Percentiles rank a stretch among this genome's conserved stretches.
These are phyloP conservation scores for Penicillium pancosmium DNA, from an alignment of 495 filamentous ascomycete genomes.

Conservation along the genomic window DNA sequence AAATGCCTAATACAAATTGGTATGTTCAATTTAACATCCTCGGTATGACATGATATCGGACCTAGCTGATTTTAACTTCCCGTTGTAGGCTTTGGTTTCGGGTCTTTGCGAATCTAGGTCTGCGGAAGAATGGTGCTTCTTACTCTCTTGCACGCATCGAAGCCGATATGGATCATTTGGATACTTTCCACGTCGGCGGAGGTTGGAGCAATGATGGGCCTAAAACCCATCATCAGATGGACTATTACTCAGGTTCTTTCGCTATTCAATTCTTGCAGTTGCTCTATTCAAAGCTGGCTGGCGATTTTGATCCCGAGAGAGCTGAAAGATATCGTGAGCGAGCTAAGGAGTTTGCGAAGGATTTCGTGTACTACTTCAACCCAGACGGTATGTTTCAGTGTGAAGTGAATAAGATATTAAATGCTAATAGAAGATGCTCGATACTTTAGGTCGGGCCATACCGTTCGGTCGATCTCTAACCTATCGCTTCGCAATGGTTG, in stretches of 20 bases:
- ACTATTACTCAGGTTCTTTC: conserved; percentile 70
- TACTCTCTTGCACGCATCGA: conserved; percentile 68
- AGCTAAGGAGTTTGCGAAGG: conserved; percentile 64
- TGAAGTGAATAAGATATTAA: too few relatives aligned
- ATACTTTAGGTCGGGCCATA: conserved; percentile 50
- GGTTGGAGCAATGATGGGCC: conserved; percentile 84
- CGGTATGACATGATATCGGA: background rate
- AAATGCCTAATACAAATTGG: conserved; percentile 62
- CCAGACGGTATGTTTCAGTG: conserved; percentile 49
- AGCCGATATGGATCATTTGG: conserved; percentile 72
- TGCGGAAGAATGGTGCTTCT: conserved; percentile 68
- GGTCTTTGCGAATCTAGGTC: conserved; percentile 77
- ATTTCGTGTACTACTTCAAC: conserved; percentile 77
- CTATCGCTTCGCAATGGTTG: conserved; percentile 81
- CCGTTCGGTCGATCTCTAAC: conserved; percentile 77
- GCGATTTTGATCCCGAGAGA: conserved; percentile 64
- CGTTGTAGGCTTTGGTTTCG: conserved; percentile 67
- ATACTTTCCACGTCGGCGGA: conserved; percentile 76
- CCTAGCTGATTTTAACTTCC: background rate
- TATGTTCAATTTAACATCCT: background rate
- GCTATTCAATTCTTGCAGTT: conserved; percentile 12
- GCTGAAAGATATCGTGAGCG: conserved; percentile 70
- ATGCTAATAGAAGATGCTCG: background rate
- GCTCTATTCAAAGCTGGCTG: conserved; percentile 56
- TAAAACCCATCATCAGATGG: conserved; percentile 75